phyloP scores from a whole-genome alignment of 1,139 yeast species.

The Chernovozyma sophiae-reginae region DNA sequence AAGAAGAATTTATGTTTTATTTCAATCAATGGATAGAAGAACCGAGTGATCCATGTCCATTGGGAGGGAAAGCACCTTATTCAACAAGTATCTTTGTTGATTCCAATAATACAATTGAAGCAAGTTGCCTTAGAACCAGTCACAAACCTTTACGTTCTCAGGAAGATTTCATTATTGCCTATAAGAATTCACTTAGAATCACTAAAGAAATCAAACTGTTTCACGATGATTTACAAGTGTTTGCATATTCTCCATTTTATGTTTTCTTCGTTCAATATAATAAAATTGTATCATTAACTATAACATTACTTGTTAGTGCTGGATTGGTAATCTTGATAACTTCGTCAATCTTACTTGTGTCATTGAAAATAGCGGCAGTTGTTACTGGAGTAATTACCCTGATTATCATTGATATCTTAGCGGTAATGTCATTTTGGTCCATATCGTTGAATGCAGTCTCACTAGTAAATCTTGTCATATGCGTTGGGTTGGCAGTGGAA shows the following conservation, averaged over 20 bases:
- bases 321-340: conserved; percentile 50
- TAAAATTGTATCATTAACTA: conserved; percentile 55
- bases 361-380: conserved; percentile 54
- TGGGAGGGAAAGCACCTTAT: conserved; percentile 95
- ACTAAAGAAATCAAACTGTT: conserved; percentile 50
- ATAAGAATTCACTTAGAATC: conserved; percentile 68
- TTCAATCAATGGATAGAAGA: conserved; percentile 82
- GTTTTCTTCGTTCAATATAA: conserved; percentile 87
- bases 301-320: conserved; percentile 55
- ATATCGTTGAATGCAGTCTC: conserved; percentile 86
- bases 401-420: conserved; percentile 72
- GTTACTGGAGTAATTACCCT: conserved; percentile 57
- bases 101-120: conserved; percentile 35
- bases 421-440: conserved; percentile 70
- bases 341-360: conserved; percentile 61
- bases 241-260: conserved; percentile 91
- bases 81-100: conserved; percentile 52
- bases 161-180: conserved; percentile 76
- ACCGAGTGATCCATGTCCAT: conserved; percentile 86
- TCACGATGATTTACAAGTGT: conserved; percentile 48
- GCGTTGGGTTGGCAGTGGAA: conserved; percentile 90
- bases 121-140: conserved; percentile 75
- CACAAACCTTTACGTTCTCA: conserved; percentile 82
- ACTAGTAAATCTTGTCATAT: conserved; percentile 80
- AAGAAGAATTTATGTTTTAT: conserved; percentile 62